Evolutionary conservation across 257 asterid species (phyloP), one percentile per base, ranked within the genome.

Genomic region (Paulownia fortunei): DNA sequence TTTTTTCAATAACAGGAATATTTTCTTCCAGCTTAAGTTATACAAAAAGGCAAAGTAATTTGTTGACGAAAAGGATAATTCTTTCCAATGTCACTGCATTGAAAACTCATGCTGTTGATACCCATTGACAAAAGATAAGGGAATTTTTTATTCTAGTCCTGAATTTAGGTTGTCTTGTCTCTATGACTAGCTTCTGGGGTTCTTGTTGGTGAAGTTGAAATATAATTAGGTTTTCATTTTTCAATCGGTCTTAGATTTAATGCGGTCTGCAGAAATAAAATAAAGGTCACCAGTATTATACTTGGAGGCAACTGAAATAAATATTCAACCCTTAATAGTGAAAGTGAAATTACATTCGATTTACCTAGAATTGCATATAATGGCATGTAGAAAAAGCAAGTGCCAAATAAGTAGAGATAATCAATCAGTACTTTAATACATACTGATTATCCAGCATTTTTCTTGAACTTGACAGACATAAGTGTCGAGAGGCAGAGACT

Each of bases 381-480:
- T 41, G 47, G 10, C 47, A 41, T 0, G 13, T 10, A 41, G 13
- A 32, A 58, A 60, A 60, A 26, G 39, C 66, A 60, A 60, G 66
- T 24, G 21, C 66, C 41, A 58, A 23, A 9, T 23, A 21, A 58
- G 64, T 24, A 9, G 34, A 23, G 64, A 51, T 51, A 18, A 15
- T 15, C 16, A 15, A n/a, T 16, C 8, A 51, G 59, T 7, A 51
- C 66, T 52, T 15, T 72, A 11, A 72, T 72, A 72, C 54, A 72
- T 67, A 72, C 47, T 5, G 51, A 51, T 32, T 12, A 10, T 13
- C 24, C 66, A 1, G 19, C 16, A 9, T 23, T 36, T 32, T 72
- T 54, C 55, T 59, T 72, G 59, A 55, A 72, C 16, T 72, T 72
- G 23, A 52, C 67, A 2, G 77, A 72, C 54, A 72, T 54, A 55